phyloP scores from a whole-genome alignment of 331 rosid species.

The Arachis monticola region DNA sequence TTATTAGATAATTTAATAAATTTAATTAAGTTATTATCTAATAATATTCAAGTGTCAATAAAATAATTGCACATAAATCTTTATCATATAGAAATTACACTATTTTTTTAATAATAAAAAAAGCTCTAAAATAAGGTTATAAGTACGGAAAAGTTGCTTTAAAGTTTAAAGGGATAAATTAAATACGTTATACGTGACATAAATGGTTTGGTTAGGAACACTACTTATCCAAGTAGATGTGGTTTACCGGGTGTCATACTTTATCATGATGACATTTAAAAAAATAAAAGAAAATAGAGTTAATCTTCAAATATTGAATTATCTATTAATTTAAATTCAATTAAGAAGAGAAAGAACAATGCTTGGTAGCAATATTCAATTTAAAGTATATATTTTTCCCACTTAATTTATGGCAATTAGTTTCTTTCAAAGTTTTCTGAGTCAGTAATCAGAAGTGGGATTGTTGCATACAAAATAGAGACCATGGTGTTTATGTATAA shows the following conservation, averaged over 20 bases:
- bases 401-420: no score
- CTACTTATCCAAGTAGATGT: not conserved
- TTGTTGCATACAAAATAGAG: not conserved
- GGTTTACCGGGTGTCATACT: not conserved
- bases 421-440: no score
- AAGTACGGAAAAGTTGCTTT: slow-evolving; percentile 44
- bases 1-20: no score
- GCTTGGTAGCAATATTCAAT: no score
- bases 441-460: no score
- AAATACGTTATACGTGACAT: slow-evolving; percentile 5
- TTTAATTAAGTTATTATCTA: no score
- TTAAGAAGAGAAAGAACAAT: not conserved
- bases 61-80: no score
- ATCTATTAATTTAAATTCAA: not conserved
- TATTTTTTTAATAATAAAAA: not conserved
- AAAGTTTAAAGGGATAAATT: slow-evolving; percentile 11
- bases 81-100: slow-evolving; percentile 12
- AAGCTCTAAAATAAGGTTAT: slow-evolving; percentile 14
- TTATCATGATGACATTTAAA: no score
- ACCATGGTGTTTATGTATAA: not conserved
- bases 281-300: no score
- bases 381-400: no score
- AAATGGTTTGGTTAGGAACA: slow-evolving; percentile 16
- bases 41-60: no score
- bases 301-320: no score